Percentiles rank a stretch among this genome's conserved stretches.
Evolutionary conservation across 176 grass and related monocot genomes (phyloP).

Genomic region (Metroxylon sagu): DNA sequence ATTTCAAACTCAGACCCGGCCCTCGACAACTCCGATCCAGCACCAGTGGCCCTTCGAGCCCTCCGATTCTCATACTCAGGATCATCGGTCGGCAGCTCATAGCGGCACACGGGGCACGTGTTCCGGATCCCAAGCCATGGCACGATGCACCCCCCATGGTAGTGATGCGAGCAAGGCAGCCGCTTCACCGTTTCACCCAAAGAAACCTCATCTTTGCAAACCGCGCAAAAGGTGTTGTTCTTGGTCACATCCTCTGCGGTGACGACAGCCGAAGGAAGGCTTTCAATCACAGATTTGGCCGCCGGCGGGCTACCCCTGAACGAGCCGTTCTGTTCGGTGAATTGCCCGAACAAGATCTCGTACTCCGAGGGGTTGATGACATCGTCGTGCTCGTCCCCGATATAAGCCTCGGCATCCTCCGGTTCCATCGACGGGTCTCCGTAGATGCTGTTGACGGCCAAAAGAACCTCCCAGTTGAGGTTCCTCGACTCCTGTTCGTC

Average conservation of each 20-base stretch:
- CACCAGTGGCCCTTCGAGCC: background rate
- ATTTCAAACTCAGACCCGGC: too few relatives aligned
- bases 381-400: slow-evolving; percentile 3
- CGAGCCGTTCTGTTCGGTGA: slow-evolving; percentile 13
- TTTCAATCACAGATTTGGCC: slow-evolving; percentile 35
- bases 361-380: slow-evolving; percentile 22
- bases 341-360: slow-evolving; percentile 47
- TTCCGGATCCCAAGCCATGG: slow-evolving; percentile 67
- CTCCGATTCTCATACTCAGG: slow-evolving; percentile 47
- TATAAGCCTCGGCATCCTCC: slow-evolving; percentile 12
- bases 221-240: slow-evolving; percentile 15
- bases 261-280: slow-evolving; percentile 36
- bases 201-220: slow-evolving; percentile 63
- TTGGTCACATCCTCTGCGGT: slow-evolving; percentile 11
- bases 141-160: slow-evolving; percentile 51
- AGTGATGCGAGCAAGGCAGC: slow-evolving; percentile 54
- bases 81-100: slow-evolving; percentile 72
- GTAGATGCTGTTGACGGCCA: slow-evolving; percentile 4
- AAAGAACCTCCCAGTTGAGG: slow-evolving; percentile 59
- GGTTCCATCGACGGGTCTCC: too few relatives aligned
- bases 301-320: slow-evolving; percentile 43
- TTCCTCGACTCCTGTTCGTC: slow-evolving; percentile 38
- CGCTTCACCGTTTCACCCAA: slow-evolving; percentile 39
- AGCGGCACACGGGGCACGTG: slow-evolving; percentile 58
- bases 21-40: too few relatives aligned